Evolutionary conservation across 176 grass and related monocot species (phyloP), one percentile per base, ranked within the genome.

Genomic region (Bonia amplexicaulis): DNA sequence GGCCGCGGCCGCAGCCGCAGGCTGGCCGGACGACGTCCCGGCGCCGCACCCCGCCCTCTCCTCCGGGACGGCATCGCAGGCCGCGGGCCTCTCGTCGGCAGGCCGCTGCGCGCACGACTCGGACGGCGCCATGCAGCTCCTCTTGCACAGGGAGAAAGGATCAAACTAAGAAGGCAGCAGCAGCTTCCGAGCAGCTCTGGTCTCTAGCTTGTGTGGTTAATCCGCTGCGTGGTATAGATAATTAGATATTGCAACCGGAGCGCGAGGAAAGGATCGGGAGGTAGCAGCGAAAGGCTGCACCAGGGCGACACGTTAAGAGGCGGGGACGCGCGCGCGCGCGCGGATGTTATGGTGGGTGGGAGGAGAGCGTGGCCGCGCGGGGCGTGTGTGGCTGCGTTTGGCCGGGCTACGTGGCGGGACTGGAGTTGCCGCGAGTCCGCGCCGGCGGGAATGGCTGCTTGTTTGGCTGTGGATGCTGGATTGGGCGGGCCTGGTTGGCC

Each of bases 311-410:
- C 20, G 20, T 58, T 58, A n/a, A n/a, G 54, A n/a, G 54, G 19
- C 20, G 20, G 16, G 69, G 14, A 5, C 31, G 31, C 31, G 35
- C 9, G 19, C 2, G 16, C 2, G 4, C 16, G 33, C 12, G 66
- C n/a, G 13, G 66, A 61, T 14, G 74, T 20, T 71, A 85, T 89
- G 88, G 88, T 86, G 64, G 7, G 71, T 6, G 77, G 35, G 88
- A 25, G 33, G 53, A 70, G 88, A 85, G 82, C 82, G 82, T 81
- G 82, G 77, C 88, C 82, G 0, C 16, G 77, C 14, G 71, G 9
- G 53, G 9, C n/a, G 12, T 26, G 88, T 90, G 88, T 85, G 88
- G 88, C 78, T 90, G 82, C 71, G 54, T 73, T 81, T 76, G 41
- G 63, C 53, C 78, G 29, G 17, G 77, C 83, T 13, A 82, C 88